Evolutionary conservation across 495 filamentous ascomycete species (phyloP), one percentile per base, ranked within the genome.

Genomic region (Pseudoneurospora amorphoporcata): DNA sequence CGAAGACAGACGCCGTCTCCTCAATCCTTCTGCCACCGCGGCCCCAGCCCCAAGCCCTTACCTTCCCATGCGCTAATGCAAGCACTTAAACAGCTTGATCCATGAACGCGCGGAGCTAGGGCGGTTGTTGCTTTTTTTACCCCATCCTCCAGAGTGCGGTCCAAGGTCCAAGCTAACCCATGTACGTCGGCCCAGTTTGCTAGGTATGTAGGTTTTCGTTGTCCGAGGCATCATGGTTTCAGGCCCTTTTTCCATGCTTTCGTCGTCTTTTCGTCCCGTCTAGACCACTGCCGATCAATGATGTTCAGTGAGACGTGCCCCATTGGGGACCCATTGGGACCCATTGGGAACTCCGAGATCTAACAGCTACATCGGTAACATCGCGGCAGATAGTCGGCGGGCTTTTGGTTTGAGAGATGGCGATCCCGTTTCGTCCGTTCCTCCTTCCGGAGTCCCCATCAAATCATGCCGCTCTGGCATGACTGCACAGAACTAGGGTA

Each of bases 11-110:
- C 53, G 53, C 53, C 53, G 53, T 65, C 29, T 65, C 53, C 3
- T 17, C 53, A 65, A 65, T 65, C 53, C 53, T 35, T 65, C 53
- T 65, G 53, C 53, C 53, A 65, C 53, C 53, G 53, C 53, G 53
- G 53, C 23, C 53, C 53, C 53, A 65, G 29, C 12, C 53, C 6
- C 53, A 61, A 61, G 53, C 53, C 53, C 0, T 61, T 61, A 61
- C 12, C 23, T 12, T 14, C 53, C 37, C 8, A 65, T 41, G 69
- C 69, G 70, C 73, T 75, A 76, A 78, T 78, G 76, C 76, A 76
- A 78, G 75, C 76, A 78, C 76, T 78, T 71, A 32, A 78, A 45
- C 69, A 72, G 29, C 53, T 65, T 65, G 53, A 65, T 35, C 53
- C 53, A 65, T 65, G 53, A 65, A 65, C 29, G 53, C 53, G 53